Evolutionary conservation across 345 rosid species (phyloP).

Genomic region (Excoecaria agallocha): DNA sequence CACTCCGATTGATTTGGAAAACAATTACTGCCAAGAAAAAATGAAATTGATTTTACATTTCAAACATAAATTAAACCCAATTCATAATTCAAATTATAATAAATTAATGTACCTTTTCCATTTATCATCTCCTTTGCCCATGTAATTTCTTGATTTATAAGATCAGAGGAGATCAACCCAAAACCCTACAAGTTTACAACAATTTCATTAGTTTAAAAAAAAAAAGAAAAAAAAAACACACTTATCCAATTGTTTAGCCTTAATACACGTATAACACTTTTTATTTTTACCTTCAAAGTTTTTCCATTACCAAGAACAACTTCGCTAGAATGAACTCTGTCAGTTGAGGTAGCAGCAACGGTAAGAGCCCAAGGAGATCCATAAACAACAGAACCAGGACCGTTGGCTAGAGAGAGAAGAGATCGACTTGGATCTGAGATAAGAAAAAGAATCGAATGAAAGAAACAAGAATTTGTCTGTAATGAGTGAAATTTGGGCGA

Average conservation of each 20-base stretch:
- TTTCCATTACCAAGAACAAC: neutral
- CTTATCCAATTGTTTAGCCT: too few species aligned
- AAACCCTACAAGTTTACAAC: too few species aligned
- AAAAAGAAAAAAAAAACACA: too few species aligned
- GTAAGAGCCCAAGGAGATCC: neutral
- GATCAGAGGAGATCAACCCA: neutral
- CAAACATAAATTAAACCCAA: neutral
- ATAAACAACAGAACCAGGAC: neutral
- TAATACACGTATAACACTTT: too few species aligned
- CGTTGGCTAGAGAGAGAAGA: too few species aligned
- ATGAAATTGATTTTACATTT: neutral
- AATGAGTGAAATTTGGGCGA: too few species aligned
- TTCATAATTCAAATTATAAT: neutral
- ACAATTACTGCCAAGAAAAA: neutral
- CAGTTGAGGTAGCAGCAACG: constrained; percentile 1
- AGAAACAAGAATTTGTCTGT: too few species aligned
- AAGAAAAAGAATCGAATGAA: too few species aligned
- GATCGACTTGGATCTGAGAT: too few species aligned
- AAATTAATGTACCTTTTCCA: neutral
- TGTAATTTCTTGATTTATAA: neutral
- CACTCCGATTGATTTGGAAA: neutral
- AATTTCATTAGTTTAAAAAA: too few species aligned
- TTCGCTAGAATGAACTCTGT: neutral
- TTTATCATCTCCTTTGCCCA: neutral
- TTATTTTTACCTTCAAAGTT: too few species aligned